Evolutionary conservation across 805 yeast species (phyloP), one percentile per base, ranked within the genome.

Genomic region (Priceomyces haplophilus): DNA sequence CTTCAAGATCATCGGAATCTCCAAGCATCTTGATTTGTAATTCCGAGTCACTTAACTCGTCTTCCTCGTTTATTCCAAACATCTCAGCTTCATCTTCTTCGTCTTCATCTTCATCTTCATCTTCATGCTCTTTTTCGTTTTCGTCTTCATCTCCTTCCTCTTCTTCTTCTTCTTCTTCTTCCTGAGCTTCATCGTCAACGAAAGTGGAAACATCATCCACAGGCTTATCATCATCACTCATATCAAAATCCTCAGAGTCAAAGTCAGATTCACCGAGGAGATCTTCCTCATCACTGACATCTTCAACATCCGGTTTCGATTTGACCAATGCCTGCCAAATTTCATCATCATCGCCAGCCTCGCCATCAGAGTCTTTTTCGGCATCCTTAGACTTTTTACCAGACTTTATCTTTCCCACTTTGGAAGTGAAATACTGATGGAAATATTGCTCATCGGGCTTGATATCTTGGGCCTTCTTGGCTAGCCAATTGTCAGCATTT

Each of bases 401-500:
- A 29, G 44, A 40, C 46, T 56, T 55, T 20, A 66, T 43, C 49
- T 72, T 65, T 42, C 59, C 55, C 51, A 77, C 77, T 58, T 83
- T 83, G 19, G 76, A 71, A 16, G 80, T 71, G 67, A 90, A 90
- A 68, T 88, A 90, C 60, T 88, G 88, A 62, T 83, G 80, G 76
- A 88, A 88, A 69, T 91, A 91, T 56, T 76, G 70, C 62, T 91
- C 99, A 49, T 88, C 96, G 1, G 96, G 96, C 46, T 77, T 85
- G 43, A 91, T 75, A 35, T 83, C 82, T 21, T 73, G 76, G 1
- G 76, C 73, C 51, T 74, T 80, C 61, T 75, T 80, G 45, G 73
- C 72, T 40, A 82, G 66, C 98, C 98, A 91, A 61, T 89, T 83
- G 52, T 84, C 83, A 6, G 93, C 78, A 57, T 90, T 89, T 3